Base-by-base conservation (phyloP, 495 filamentous ascomycete species). In the Amniculicola lignicola region DNA sequence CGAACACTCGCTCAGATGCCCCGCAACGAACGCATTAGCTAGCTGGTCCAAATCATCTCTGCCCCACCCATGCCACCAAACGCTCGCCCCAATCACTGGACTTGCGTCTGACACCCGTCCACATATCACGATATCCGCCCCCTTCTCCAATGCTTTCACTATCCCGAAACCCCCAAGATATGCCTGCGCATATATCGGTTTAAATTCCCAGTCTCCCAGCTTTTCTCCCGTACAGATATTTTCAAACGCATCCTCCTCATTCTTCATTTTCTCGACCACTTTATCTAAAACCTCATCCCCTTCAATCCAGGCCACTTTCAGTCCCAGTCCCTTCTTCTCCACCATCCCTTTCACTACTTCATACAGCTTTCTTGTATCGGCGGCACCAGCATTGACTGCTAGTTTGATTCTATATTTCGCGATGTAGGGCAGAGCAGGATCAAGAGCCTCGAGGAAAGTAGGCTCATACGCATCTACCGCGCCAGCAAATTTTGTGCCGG, bases 1-100 rank as follows among this genome's bases (percentile, higher is more conserved):
- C 16, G 73, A 76, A 63, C 80, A 83, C 53, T 82, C 80, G 33
- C 81, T 79, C 11, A 83, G 66, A 65, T 83, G 79, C 1, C 79
- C 80, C 2, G 79, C 78, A 2, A 83, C 71, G n/a, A 82, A 75
- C 2, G 78, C 71, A 28, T 75, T 74, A 2, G 80, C 79, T 2
- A 83, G 58, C 49, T 77, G 67, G 41, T 81, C 72, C 4, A 76
- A 68, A 24, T 77, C 54, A 15, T 59, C 49, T 18, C 69, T 31
- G 18, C 53, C 21, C 70, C 69, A 73, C 2, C 46, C 40, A 52
- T 72, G 69, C 69, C 69, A 70, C 67, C 68, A 73, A 27, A 36
- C 47, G 35, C 54, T 54, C 18, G 59, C 54, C 6, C 54, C 54
- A 6, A 63, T 58, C 10, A 51, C 54, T 9, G 67, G 70, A 29